These are phyloP conservation scores for Aspergillus quadrilineatus DNA, from an alignment of 2,329 filamentous ascomycete species.

Conservation along the genomic window DNA sequence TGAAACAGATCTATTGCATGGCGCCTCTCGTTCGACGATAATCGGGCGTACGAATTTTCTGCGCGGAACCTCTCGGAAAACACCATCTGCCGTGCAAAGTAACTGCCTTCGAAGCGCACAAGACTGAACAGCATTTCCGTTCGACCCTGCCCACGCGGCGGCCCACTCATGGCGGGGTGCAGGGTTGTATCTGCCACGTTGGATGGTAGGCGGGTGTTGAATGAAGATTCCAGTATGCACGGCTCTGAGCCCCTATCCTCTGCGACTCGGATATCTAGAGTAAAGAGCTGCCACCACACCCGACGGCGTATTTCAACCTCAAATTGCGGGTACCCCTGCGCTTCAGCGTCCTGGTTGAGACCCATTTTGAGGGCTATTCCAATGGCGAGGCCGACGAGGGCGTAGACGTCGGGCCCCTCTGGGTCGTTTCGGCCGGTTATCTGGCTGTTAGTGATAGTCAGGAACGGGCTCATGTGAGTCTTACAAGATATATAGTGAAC, in stretches of 20 bases:
- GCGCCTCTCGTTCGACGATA: conserved; percentile 17
- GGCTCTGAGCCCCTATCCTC: conserved; percentile 17
- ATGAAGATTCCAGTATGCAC: conserved; percentile 14
- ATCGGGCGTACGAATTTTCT: conserved; percentile 18
- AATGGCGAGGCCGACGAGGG: conserved; percentile 12
- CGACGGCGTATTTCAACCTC: conserved; percentile 23
- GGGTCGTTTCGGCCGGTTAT: conserved; percentile 17
- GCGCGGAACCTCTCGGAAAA: conserved; percentile 23
- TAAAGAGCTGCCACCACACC: conserved; percentile 28
- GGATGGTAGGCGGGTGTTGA: conserved; percentile 16
- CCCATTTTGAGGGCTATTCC: conserved; percentile 16
- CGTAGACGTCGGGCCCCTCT: conserved; percentile 15
- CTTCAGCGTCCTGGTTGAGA: conserved; percentile 15
- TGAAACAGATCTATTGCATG: conserved; percentile 20
- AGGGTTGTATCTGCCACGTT: conserved; percentile 18
- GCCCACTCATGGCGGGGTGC: conserved; percentile 13
- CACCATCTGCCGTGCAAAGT: conserved; percentile 21
- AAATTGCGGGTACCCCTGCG: conserved; percentile 11
- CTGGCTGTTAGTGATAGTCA: conserved; percentile 9
- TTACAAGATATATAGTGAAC: conserved; percentile 23
- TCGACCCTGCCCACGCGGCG: conserved; percentile 3
- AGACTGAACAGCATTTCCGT: conserved; percentile 29
- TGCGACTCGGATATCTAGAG: conserved; percentile 19
- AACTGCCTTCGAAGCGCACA: conserved; percentile 21
- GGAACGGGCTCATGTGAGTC: not conserved